Percentiles rank a stretch among this genome's conserved stretches.
Conservation (phyloP, 352 stramenopile genomes). For the Globisporangium recalcitrans region DNA sequence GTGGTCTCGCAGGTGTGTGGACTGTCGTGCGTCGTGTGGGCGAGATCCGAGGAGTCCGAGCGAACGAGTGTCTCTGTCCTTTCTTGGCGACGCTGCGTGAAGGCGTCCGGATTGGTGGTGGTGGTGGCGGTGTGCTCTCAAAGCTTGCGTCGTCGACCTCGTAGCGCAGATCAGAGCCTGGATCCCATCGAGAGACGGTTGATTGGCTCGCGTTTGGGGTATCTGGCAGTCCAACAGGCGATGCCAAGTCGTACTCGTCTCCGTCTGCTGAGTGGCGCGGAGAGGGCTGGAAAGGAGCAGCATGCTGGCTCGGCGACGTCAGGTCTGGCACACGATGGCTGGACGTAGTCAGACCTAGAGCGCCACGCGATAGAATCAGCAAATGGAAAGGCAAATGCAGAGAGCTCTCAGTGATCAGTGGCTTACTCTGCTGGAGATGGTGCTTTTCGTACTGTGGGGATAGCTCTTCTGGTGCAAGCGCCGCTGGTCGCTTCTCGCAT, state of each 20-base stretch:
- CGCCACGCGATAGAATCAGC: not conserved
- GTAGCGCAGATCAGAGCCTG: constrained; percentile 20
- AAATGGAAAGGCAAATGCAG: not conserved
- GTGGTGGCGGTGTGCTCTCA: not conserved
- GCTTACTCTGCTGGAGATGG: not conserved
- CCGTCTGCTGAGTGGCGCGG: constrained; percentile 27
- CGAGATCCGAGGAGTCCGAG: constrained; percentile 2
- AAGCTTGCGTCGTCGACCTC: constrained; percentile 1
- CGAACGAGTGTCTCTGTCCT: not conserved
- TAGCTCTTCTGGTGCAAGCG: constrained; percentile 19
- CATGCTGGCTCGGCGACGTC: constrained; percentile 38
- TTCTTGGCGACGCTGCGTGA: constrained; percentile 12
- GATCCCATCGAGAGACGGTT: constrained; percentile 23
- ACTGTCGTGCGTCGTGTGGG: constrained; percentile 3
- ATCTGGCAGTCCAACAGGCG: constrained; percentile 49
- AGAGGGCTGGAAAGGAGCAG: constrained; percentile 32
- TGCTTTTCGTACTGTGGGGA: not conserved
- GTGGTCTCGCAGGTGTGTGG: not conserved
- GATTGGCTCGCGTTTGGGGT: constrained; percentile 23
- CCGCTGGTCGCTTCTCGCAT: not conserved
- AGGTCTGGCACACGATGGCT: constrained; percentile 21
- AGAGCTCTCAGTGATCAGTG: not conserved
- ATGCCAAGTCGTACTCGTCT: constrained; percentile 62
- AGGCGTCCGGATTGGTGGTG: not conserved
- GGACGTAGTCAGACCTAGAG: not conserved